Base-by-base conservation (phyloP, 768 basidiomycete genomes). In the Tricholoma matsutake region DNA sequence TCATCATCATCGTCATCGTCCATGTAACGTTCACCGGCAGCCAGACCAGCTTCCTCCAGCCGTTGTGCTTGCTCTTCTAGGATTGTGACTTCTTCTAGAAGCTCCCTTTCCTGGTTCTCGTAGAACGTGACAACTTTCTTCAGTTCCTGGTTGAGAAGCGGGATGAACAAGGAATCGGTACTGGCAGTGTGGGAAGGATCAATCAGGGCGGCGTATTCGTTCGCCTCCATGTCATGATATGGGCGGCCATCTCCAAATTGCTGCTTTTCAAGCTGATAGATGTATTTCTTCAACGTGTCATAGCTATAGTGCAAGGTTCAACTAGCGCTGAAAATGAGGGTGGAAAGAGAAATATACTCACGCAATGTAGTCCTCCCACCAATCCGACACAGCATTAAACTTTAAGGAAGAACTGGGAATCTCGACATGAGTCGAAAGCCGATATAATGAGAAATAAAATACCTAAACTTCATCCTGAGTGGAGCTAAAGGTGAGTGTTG, bases 311-410 rank as follows among this genome's bases (percentile, higher is more conserved):
- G 13, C 14, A 3, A 25, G 28, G 3, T 37, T 56, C 20, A n/a
- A 39, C 51, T 3, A 32, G 41, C 39, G 8, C n/a, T 22, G 11
- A n/a, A n/a, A n/a, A n/a, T n/a, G n/a, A 20, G 16, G 47, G 22
- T 49, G 16, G 7, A 9, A 53, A 28, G 45, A 55, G 34, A 57
- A 32, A 18, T 52, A 11, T 55, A 83, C 90, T 63, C 67, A 94
- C 87, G 89, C 84, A 49, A 96, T 92, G 71, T 96, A 96, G 54
- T 94, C 88, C 63, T 93, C 91, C 88, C 89, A 91, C 93, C 93
- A 95, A 55, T 96, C 93, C 0, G 92, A 80, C 25, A 94, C 89
- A 2, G 92, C 91, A 66, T 96, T 96, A 75, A 95, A 95, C 72
- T 93, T 92, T 68, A 95, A 82, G 8, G 92, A 90, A 32, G 90